A percentile compares a stretch with the other conserved stretches of the same genome.
Conservation (phyloP, 78 protist genomes). For the Dictyostelium brefeldianum region DNA sequence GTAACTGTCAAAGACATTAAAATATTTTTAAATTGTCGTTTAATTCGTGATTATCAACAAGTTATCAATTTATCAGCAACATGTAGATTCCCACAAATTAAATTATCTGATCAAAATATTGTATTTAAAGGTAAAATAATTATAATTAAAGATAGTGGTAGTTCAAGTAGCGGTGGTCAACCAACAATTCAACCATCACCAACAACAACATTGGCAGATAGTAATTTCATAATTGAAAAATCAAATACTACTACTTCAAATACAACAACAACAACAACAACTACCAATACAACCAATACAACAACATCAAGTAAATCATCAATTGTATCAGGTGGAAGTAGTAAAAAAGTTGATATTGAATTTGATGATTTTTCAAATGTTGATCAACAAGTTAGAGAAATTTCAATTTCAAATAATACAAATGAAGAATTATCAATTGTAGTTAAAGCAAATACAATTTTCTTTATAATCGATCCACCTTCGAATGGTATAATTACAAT, state of each 20-base stretch:
- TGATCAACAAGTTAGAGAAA: neutral
- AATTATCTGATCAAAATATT: conserved; percentile 37
- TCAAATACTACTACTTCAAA: neutral
- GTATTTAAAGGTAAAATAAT: conserved; percentile 45
- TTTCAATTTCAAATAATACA: conserved; percentile 41
- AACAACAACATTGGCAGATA: neutral
- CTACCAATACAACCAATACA: neutral
- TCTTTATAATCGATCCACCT: conserved; percentile 29
- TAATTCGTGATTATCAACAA: conserved; percentile 67
- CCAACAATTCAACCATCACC: neutral
- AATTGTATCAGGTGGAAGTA: neutral
- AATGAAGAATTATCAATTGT: neutral
- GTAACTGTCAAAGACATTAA: conserved; percentile 51
- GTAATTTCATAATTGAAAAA: neutral
- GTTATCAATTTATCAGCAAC: conserved; percentile 39
- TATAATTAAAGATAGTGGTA: neutral
- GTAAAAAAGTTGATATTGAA: conserved; percentile 40
- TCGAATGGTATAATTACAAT: neutral
- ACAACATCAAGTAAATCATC: neutral
- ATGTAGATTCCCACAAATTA: conserved; percentile 51
- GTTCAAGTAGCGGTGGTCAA: neutral
- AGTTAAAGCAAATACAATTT: conserved; percentile 10
- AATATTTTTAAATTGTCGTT: conserved; percentile 68
- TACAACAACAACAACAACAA: neutral
- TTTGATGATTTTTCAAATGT: conserved; percentile 11